Percentiles rank a stretch among this genome's conserved stretches.
Evolutionary conservation across 225 moss, liverwort and hornwort genomes (phyloP).

Genomic region (Straminergon stramineum): DNA sequence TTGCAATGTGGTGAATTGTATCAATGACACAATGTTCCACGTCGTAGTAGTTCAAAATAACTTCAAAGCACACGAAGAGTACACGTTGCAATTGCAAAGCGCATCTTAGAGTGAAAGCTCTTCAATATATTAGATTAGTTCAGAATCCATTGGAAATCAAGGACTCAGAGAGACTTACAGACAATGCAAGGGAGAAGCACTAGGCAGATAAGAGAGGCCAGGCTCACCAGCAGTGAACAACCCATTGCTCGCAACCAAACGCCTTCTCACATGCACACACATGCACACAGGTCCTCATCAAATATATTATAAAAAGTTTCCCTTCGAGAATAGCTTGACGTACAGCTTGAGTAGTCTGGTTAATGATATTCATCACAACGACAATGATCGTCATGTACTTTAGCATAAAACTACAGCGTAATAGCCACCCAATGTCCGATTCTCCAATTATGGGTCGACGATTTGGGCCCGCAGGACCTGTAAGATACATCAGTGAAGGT

Average conservation of each 20-base stretch:
- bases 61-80: not conserved
- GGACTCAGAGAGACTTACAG: conserved; percentile 58
- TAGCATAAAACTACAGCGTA: not conserved
- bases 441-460: not conserved
- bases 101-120: not conserved
- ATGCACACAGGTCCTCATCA: conserved; percentile 13
- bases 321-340: not conserved
- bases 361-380: not conserved
- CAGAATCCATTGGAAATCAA: not conserved
- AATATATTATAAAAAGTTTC: not conserved
- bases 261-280: conserved; percentile 40
- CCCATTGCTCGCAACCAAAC: conserved; percentile 87
- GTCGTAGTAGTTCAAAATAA: not conserved
- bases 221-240: conserved; percentile 91
- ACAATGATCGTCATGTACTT: not conserved
- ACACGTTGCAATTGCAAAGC: not conserved
- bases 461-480: not conserved
- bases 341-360: not conserved
- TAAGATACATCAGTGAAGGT: not conserved
- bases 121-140: not conserved
- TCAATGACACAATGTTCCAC: not conserved
- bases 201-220: conserved; percentile 88
- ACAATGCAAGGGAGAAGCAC: conserved; percentile 80
- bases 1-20: not conserved
- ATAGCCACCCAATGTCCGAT: not conserved